Percentiles rank a stretch among this genome's conserved stretches.
These are phyloP conservation scores for Sporobolomyces roseus DNA, from an alignment of 768 basidiomycete genomes.

Conservation along the genomic window DNA sequence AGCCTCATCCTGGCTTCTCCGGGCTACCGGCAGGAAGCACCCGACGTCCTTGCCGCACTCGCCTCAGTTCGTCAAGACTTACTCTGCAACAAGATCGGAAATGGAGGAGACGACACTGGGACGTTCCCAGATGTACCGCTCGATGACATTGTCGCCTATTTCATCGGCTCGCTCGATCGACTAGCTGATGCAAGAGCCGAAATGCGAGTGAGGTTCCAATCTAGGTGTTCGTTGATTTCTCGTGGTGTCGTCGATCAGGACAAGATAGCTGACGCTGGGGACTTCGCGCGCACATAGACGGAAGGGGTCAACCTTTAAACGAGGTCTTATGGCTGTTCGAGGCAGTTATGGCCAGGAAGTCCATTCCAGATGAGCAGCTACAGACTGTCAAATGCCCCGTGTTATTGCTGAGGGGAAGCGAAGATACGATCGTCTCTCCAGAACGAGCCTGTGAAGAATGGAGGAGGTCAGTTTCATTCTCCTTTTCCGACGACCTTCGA, in stretches of 20 bases:
- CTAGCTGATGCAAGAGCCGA: neutral
- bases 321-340: constrained; percentile 9
- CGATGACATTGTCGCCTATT: constrained; percentile 11
- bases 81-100: constrained; percentile 1
- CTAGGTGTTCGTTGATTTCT: constrained; percentile 8
- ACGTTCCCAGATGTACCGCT: constrained; percentile 10
- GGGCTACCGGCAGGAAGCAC: constrained; percentile 2
- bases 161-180: neutral
- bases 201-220: constrained; percentile 6
- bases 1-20: constrained; percentile 16
- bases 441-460: constrained; percentile 14
- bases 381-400: neutral
- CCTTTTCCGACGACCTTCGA: neutral
- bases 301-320: neutral
- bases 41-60: neutral
- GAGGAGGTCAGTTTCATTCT: neutral
- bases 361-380: constrained; percentile 1
- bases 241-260: no score
- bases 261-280: no score
- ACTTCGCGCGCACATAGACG: neutral
- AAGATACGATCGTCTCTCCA: constrained; percentile 7
- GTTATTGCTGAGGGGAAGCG: neutral
- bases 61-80: neutral
- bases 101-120: constrained; percentile 13
- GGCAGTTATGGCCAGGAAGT: no score